A percentile compares a stretch with the other conserved stretches of the same genome.
Evolutionary conservation across 2,329 filamentous ascomycete species (phyloP).

Genomic region (Clonostachys byssicola): DNA sequence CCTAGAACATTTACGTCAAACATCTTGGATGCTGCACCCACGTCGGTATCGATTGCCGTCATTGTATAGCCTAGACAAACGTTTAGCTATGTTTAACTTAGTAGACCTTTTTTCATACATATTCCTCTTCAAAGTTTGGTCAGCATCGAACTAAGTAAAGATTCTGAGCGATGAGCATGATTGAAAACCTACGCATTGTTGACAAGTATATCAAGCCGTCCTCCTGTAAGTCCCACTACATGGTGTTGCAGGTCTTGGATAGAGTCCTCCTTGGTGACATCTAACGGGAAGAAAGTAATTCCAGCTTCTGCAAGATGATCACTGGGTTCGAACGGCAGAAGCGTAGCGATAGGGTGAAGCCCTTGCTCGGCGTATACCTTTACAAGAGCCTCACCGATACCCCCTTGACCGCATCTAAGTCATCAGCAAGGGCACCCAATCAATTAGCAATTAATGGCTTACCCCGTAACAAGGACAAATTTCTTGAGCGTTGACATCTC

Average conservation of each 20-base stretch:
- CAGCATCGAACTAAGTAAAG: not conserved
- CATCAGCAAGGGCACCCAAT: not conserved
- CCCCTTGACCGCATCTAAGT: slow-evolving; percentile 18
- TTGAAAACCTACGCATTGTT: slow-evolving; percentile 48
- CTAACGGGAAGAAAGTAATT: slow-evolving; percentile 45
- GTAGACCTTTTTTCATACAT: not conserved
- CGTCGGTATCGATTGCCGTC: slow-evolving; percentile 19
- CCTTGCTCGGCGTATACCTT: slow-evolving; percentile 36
- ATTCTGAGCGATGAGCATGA: not conserved
- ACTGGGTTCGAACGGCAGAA: slow-evolving; percentile 44
- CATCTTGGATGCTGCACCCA: slow-evolving; percentile 22
- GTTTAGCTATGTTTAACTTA: not conserved
- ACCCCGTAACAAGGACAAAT: not conserved
- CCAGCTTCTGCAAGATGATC: slow-evolving; percentile 36
- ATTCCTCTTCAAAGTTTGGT: not conserved
- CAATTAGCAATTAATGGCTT: not conserved
- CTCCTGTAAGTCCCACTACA: slow-evolving; percentile 42
- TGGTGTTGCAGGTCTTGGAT: slow-evolving; percentile 42
- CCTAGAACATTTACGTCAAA: slow-evolving; percentile 39
- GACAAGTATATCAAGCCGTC: slow-evolving; percentile 52
- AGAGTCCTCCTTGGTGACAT: slow-evolving; percentile 47
- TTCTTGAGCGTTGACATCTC: not conserved
- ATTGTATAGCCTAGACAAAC: slow-evolving; percentile 6
- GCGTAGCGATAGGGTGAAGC: slow-evolving; percentile 52
- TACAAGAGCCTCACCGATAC: slow-evolving; percentile 43